Base-by-base conservation (phyloP, 768 basidiomycete genomes). In the Termitomyces heimii region DNA sequence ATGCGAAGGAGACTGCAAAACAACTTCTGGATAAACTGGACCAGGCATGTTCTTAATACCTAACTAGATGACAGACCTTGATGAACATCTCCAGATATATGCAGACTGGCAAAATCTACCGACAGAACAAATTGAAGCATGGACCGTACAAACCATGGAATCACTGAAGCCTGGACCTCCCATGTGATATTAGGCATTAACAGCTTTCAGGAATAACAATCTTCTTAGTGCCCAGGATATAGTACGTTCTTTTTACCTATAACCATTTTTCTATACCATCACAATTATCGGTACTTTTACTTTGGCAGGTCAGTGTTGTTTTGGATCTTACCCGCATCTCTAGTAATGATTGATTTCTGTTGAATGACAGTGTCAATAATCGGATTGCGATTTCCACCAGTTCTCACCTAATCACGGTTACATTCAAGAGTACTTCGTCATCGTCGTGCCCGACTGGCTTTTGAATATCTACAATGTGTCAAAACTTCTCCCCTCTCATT, bases 61-160 rank as follows among this genome's bases (percentile, higher is more conserved):
- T n/a, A 44, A 31, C 16, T 24, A 37, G 49, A 47, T n/a, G 18
- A 48, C 28, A 14, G 13, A 29, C 35, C 44, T 57, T 55, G 61
- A 42, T 43, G 29, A 70, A 37, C 18, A 4, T 50, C 28, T 47
- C 5, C 57, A 84, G 85, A 71, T 77, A 1, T 75, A 74, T 51
- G 68, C 73, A 12, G 75, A 73, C 53, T 89, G 85, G 83, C 68
- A 70, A 55, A 71, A 77, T 28, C 64, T 88, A 8, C 83, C 85
- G 1, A 73, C 77, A 51, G 84, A 88, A n/a, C 82, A 86, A 28
- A 81, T 90, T n/a, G 77, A 80, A 46, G 70, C 73, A 65, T 66
- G 83, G 83, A 70, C 82, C 53, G 69, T 88, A 59, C 70, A 81
- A 70, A 68, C 82, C 68, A 67, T 62, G 24, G 73, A 76, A 59